Percentiles rank a stretch among this genome's conserved stretches.
Evolutionary conservation across 2,329 filamentous ascomycete species (phyloP).

Genomic region (Colletotrichum liriopes): DNA sequence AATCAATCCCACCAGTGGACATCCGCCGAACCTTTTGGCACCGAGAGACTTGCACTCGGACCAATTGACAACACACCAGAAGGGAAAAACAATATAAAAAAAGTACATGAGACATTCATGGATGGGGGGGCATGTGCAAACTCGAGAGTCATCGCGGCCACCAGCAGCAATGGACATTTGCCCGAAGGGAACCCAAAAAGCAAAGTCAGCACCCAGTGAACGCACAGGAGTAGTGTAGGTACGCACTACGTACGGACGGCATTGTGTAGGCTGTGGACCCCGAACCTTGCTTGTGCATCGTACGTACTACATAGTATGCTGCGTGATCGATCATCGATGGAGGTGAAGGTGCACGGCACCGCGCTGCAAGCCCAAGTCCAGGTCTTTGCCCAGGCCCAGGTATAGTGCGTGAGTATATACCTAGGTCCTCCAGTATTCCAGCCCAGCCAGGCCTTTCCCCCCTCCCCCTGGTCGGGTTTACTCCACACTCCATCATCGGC

Average conservation of each 20-base stretch:
- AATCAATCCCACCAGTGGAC: slow-evolving; percentile 7
- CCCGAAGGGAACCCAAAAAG: neutral
- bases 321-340: neutral
- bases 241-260: neutral
- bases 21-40: slow-evolving; percentile 27
- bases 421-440: neutral
- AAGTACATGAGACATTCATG: slow-evolving; percentile 16
- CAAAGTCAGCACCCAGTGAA: neutral
- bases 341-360: neutral
- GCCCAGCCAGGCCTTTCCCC: neutral
- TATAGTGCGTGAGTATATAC: neutral
- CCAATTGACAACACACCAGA: slow-evolving; percentile 20
- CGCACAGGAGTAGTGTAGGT: neutral
- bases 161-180: neutral
- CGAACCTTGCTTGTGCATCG: neutral
- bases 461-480: slow-evolving; percentile 25
- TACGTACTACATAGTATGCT: neutral
- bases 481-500: slow-evolving; percentile 34
- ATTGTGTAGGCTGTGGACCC: neutral
- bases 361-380: neutral
- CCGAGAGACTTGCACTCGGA: slow-evolving; percentile 26
- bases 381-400: too few relatives aligned
- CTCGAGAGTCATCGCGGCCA: neutral
- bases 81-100: neutral
- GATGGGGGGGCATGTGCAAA: slow-evolving; percentile 2